These are phyloP conservation scores for Trichoderma sp. DNA, from an alignment of 2,329 filamentous ascomycete species.

Conservation along the genomic window DNA sequence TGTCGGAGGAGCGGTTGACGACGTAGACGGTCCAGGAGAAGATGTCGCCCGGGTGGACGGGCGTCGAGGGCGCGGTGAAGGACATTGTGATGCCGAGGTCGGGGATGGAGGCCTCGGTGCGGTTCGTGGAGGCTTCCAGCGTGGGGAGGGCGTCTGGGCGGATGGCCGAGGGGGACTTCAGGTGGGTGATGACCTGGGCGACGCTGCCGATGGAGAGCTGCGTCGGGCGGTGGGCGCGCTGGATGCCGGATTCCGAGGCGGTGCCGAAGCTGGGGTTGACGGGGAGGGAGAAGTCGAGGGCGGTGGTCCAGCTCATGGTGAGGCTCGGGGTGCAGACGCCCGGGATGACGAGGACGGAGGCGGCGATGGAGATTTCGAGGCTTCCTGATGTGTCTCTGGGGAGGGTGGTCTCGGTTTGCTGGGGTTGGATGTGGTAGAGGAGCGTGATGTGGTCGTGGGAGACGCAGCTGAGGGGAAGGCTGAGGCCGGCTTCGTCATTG, in stretches of 20 bases:
- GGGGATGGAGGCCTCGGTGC: conserved; percentile 50
- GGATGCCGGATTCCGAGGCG: conserved; percentile 56
- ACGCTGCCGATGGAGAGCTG: conserved; percentile 62
- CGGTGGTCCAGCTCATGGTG: conserved; percentile 67
- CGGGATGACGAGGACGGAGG: conserved; percentile 58
- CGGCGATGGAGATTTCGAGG: conserved; percentile 62
- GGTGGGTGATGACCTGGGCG: conserved; percentile 54
- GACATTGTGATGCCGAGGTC: conserved; percentile 75
- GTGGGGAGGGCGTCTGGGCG: conserved; percentile 62
- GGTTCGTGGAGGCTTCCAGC: conserved; percentile 55
- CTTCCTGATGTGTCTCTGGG: conserved; percentile 51
- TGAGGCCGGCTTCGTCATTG: conserved; percentile 48
- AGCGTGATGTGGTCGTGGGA: conserved; percentile 76
- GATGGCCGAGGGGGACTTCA: conserved; percentile 57
- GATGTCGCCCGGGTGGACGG: conserved; percentile 63
- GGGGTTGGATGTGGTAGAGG: conserved; percentile 66
- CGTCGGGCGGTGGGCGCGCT: conserved; percentile 61
- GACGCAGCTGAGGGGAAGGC: conserved; percentile 62
- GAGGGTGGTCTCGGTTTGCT: conserved; percentile 44
- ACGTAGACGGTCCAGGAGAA: conserved; percentile 76
- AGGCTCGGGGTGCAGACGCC: conserved; percentile 61
- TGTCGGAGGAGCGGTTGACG: conserved; percentile 65
- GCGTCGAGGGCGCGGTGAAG: conserved; percentile 61
- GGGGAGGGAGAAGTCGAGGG: conserved; percentile 67
- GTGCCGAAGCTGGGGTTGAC: conserved; percentile 64